Base-by-base conservation (phyloP, 2,329 filamentous ascomycete species). In the Corynespora cassiicola region DNA sequence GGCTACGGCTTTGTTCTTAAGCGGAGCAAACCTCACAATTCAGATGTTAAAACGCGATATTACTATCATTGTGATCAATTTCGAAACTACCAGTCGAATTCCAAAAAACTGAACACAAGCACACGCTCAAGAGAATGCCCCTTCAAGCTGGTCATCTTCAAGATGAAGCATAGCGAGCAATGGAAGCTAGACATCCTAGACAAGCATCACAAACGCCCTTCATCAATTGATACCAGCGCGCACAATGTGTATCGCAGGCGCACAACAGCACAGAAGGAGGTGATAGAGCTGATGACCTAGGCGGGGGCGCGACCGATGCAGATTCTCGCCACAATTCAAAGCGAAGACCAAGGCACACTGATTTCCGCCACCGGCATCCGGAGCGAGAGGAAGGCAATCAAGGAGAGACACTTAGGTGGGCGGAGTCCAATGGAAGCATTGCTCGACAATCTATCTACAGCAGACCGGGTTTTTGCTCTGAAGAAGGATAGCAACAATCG, bases 1-100 rank as follows among this genome's bases (percentile, higher is more conserved):
- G 29, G 39, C 27, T 50, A 50, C 26, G 43, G 47, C 36, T 50
- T 50, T 23, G 34, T 46, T 18, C 39, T 43, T n/a, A 45, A 49
- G 35, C 36, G 32, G 17, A n/a, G 42, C 39, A 29, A 24, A 17
- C 39, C 42, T 42, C 36, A 50, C 22, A 38, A 50, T 37, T 43
- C 31, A 4, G 20, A 23, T 38, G 22, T 43, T 19, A 50, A 46
- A 35, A 49, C 31, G 41, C 33, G 39, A 24, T 46, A 43, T 24
- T 46, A 46, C 36, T 46, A 50, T 36, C 33, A 41, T 19, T 45
- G 37, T 25, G 32, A 44, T 31, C 26, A 26, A 16, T 44, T 36
- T 21, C 1, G 36, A 28, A 44, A 34, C 27, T 44, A 44, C 31
- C n/a, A 36, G 23, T 44, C 36, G 17, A 42, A n/a, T 19, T 38